phyloP scores from a whole-genome alignment of 2,329 filamentous ascomycete genomes.

The Pseudogymnoascus sp. region DNA sequence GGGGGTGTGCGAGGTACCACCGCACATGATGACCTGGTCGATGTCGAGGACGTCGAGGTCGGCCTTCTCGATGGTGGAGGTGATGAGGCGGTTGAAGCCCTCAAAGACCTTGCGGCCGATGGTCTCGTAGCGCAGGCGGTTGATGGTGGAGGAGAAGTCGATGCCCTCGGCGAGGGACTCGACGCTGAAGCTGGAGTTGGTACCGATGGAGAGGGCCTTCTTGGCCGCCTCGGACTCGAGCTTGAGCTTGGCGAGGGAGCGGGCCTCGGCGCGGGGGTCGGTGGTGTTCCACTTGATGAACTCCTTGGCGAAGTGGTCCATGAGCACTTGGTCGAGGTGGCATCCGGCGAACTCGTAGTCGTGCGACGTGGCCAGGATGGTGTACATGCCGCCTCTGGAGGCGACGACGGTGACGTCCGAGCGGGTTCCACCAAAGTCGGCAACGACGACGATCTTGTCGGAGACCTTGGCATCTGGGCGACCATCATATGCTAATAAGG shows the following conservation, averaged over 20 bases:
- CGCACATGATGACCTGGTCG: conserved; percentile 87
- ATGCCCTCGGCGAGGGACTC: conserved; percentile 83
- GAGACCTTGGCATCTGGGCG: conserved; percentile 61
- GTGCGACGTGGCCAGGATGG: conserved; percentile 82
- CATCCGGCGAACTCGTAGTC: conserved; percentile 89
- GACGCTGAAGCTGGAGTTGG: conserved; percentile 83
- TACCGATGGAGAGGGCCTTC: conserved; percentile 81
- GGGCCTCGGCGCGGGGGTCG: conserved; percentile 74
- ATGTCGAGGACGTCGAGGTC: conserved; percentile 86
- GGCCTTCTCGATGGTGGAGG: conserved; percentile 83
- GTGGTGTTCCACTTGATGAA: conserved; percentile 89
- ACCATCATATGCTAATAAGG: conserved; percentile 85
- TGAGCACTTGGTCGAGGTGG: conserved; percentile 79
- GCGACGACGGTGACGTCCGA: conserved; percentile 87
- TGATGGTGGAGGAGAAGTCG: conserved; percentile 87
- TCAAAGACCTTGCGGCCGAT: conserved; percentile 78
- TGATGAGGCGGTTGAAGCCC: conserved; percentile 77
- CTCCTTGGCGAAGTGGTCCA: conserved; percentile 97
- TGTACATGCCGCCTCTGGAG: conserved; percentile 92
- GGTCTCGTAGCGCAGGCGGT: conserved; percentile 87
- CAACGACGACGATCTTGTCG: conserved; percentile 88
- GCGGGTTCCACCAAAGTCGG: conserved; percentile 84
- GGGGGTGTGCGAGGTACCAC: conserved; percentile 87
- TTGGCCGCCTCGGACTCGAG: conserved; percentile 85
- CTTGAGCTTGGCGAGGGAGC: conserved; percentile 83